Evolutionary conservation across 352 stramenopile genomes (phyloP).

Genomic region (Phytophthora chlamydospora): DNA sequence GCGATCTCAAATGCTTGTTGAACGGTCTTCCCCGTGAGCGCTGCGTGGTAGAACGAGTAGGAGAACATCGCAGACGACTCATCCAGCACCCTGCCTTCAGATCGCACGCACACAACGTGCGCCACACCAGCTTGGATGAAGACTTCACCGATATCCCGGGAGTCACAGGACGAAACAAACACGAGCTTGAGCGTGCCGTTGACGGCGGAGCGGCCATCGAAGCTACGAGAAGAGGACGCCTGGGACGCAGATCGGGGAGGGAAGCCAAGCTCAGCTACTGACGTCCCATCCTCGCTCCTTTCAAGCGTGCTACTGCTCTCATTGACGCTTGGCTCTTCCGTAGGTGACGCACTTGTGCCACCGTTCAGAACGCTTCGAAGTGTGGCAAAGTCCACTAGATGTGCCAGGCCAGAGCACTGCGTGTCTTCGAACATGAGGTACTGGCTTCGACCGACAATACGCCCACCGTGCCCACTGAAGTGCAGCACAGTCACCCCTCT

Average conservation of each 20-base stretch:
- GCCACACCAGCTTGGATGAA: slow-evolving; percentile 80
- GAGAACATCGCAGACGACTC: slow-evolving; percentile 80
- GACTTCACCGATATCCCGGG: slow-evolving; percentile 74
- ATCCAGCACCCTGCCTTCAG: slow-evolving; percentile 68
- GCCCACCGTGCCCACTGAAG: slow-evolving; percentile 79
- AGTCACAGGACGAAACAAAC: slow-evolving; percentile 85
- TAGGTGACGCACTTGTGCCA: slow-evolving; percentile 18
- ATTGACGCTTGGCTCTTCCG: slow-evolving; percentile 22
- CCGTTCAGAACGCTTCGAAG: slow-evolving; percentile 63
- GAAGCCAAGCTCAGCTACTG: slow-evolving; percentile 10
- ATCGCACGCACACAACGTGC: slow-evolving; percentile 83
- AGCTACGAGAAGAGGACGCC: slow-evolving; percentile 33
- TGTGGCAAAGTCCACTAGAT: slow-evolving; percentile 70
- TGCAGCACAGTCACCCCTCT: slow-evolving; percentile 77
- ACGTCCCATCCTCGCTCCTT: slow-evolving; percentile 13
- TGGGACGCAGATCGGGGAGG: slow-evolving; percentile 15
- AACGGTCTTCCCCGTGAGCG: slow-evolving; percentile 74
- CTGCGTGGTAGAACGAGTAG: slow-evolving; percentile 80
- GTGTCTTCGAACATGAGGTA: slow-evolving; percentile 84
- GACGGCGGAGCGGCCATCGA: slow-evolving; percentile 26
- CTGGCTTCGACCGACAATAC: slow-evolving; percentile 66
- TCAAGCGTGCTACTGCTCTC: slow-evolving; percentile 20
- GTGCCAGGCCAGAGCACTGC: slow-evolving; percentile 62
- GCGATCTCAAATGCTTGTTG: slow-evolving; percentile 80
- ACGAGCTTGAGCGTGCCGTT: slow-evolving; percentile 73